Evolutionary conservation across 2,329 filamentous ascomycete species (phyloP), one percentile per base, ranked within the genome.

Genomic region (Diplodia corticola): DNA sequence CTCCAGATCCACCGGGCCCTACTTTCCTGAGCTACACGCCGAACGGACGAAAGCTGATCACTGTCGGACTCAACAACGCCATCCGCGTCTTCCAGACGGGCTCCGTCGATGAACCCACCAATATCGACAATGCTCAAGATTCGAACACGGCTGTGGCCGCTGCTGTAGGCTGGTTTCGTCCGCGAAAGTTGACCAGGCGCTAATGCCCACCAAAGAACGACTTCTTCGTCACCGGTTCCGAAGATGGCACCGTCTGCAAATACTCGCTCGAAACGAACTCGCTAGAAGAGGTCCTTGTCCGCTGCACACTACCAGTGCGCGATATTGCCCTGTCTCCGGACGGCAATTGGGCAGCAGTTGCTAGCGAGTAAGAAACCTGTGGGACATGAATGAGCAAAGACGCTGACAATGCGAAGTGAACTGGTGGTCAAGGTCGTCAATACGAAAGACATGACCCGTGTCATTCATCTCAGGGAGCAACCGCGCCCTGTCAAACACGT

Each of bases 231-330:
- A 88, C 92, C 68, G 95, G 93, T 30, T 91, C 92, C 22, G 94
- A 99, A 78, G 93, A 98, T 80, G 95, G 96, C 74, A 95, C 91
- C n/a, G 92, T 99, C 73, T 96, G 91, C 82, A 88, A 93, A 72
- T 99, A 96, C 81, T 91, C 91, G n/a, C 84, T 97, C 59, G 84
- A 86, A 66, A 87, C 86, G 2, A 89, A 89, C 73, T 78, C 83
- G 30, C 92, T 96, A 79, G 91, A 96, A 69, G 89, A 89, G 67
- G 90, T 96, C 70, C 85, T 99, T 60, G 85, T 93, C 28, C 89
- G 95, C 69, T 91, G 89, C 67, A 89, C 92, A n/a, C 82, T 97
- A 2, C 92, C 95, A 0, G 87, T 97, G 35, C 87, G 95, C 73
- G 93, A 97, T 76, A 83, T 99, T 63, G 89, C 91, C 4, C 82